Evolutionary conservation across 495 filamentous ascomycete genomes (phyloP).

Genomic region (Friedmanniomyces simplex): DNA sequence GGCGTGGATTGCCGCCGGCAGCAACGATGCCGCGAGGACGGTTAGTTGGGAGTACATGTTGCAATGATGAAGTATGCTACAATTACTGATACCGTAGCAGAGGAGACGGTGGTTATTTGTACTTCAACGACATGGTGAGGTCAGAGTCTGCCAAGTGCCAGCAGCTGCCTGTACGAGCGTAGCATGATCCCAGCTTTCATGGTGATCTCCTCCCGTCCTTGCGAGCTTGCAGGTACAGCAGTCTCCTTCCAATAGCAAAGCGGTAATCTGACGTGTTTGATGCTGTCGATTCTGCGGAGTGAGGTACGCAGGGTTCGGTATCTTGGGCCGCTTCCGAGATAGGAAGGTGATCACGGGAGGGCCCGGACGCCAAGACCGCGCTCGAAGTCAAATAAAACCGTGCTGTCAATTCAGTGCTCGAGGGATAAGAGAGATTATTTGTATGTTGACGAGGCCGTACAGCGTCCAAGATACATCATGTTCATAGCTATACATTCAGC

Average conservation of each 20-base stretch:
- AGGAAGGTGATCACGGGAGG: not conserved
- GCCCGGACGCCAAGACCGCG: not conserved
- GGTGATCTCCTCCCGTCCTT: too few species aligned
- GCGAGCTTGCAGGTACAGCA: not conserved
- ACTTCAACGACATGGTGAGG: not conserved
- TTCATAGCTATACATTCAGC: too few species aligned
- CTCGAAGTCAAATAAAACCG: not conserved
- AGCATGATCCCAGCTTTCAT: not conserved
- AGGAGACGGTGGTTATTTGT: not conserved
- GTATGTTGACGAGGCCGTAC: too few species aligned
- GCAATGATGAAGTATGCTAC: not conserved
- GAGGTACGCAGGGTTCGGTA: not conserved
- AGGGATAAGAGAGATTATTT: too few species aligned
- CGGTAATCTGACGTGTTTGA: not conserved
- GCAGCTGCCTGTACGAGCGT: not conserved
- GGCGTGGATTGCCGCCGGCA: not conserved
- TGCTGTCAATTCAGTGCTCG: too few species aligned
- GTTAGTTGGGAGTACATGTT: not conserved
- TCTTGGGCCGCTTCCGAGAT: not conserved
- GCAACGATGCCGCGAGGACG: constrained; percentile 1
- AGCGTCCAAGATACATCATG: too few species aligned
- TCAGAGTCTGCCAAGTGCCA: not conserved
- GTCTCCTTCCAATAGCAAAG: too few species aligned
- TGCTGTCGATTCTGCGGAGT: not conserved
- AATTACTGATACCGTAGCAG: not conserved